phyloP scores from a whole-genome alignment of 2,329 filamentous ascomycete genomes.

The Didymosphaeria variabile region DNA sequence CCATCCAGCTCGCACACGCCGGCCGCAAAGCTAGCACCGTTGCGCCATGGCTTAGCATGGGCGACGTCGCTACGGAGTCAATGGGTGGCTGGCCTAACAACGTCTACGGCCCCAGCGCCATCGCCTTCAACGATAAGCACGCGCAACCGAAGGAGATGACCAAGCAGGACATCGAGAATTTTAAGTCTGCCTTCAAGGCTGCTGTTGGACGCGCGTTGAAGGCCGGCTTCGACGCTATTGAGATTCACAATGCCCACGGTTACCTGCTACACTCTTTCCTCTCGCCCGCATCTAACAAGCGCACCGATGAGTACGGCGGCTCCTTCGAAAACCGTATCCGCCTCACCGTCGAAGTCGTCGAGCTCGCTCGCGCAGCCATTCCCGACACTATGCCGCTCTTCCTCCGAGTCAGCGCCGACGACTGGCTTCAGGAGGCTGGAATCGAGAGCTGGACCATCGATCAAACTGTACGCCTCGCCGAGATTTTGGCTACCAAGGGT shows the following conservation, averaged over 20 bases:
- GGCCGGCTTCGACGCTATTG: conserved; percentile 79
- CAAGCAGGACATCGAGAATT: conserved; percentile 69
- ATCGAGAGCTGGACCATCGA: conserved; percentile 72
- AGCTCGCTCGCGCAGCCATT: conserved; percentile 68
- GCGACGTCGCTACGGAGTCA: conserved; percentile 64
- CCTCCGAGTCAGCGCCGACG: conserved; percentile 75
- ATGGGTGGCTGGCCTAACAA: conserved; percentile 64
- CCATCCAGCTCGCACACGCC: conserved; percentile 83
- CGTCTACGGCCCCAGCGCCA: conserved; percentile 65
- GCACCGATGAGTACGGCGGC: conserved; percentile 74
- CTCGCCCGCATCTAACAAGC: conserved; percentile 73
- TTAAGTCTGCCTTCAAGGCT: conserved; percentile 70
- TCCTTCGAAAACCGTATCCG: conserved; percentile 76
- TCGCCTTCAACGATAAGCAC: conserved; percentile 69
- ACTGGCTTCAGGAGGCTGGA: conserved; percentile 74
- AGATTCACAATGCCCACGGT: conserved; percentile 82
- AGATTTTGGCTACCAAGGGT: conserved; percentile 73
- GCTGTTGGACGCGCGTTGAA: conserved; percentile 63
- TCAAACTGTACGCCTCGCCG: conserved; percentile 70
- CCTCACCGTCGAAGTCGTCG: conserved; percentile 72
- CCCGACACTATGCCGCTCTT: conserved; percentile 76
- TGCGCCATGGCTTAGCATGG: conserved; percentile 69
- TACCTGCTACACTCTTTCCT: conserved; percentile 78
- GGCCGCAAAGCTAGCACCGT: conserved; percentile 71
- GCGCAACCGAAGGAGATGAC: conserved; percentile 74